Evolutionary conservation across 2,329 filamentous ascomycete species (phyloP).

Genomic region (Beauveria medogensis): DNA sequence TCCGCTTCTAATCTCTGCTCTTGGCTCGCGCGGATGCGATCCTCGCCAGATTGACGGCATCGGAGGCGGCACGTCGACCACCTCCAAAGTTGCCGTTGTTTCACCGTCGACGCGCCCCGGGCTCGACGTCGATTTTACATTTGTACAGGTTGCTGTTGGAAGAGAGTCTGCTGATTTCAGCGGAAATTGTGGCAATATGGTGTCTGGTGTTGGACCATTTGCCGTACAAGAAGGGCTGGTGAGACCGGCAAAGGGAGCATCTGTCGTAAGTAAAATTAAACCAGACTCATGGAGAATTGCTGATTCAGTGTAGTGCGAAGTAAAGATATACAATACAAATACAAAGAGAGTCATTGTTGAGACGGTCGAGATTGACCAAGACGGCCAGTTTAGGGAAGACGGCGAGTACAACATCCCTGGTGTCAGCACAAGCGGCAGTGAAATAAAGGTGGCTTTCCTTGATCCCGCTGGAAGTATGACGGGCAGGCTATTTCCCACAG

Average conservation of each 20-base stretch:
- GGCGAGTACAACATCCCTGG: conserved; percentile 52
- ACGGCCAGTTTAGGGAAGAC: conserved; percentile 35
- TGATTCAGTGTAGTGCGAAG: conserved; percentile 11
- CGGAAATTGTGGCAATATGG: conserved; percentile 58
- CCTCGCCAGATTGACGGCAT: conserved; percentile 55
- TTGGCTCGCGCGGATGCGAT: conserved; percentile 47
- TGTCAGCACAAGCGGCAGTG: conserved; percentile 43
- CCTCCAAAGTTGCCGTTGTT: conserved; percentile 55
- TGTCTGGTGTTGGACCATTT: conserved; percentile 50
- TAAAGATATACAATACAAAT: conserved; percentile 54
- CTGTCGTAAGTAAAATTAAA: conserved; percentile 19
- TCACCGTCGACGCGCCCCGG: conserved; percentile 29
- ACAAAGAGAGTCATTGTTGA: conserved; percentile 48
- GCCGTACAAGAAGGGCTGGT: conserved; percentile 44
- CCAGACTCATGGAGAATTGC: fast-evolving
- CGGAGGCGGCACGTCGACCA: conserved; percentile 51
- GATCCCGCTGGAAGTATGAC: conserved; percentile 54
- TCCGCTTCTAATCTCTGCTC: conserved; percentile 41
- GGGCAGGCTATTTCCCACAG: conserved; percentile 49
- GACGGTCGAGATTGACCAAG: conserved; percentile 40
- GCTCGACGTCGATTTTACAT: conserved; percentile 43
- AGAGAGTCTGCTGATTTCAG: conserved; percentile 46
- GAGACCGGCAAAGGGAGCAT: conserved; percentile 18
- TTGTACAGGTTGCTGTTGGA: conserved; percentile 34
- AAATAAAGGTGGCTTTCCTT: conserved; percentile 50